Evolutionary conservation across 2,329 filamentous ascomycete species (phyloP), one percentile per base, ranked within the genome.

Genomic region (Onygena corvina): DNA sequence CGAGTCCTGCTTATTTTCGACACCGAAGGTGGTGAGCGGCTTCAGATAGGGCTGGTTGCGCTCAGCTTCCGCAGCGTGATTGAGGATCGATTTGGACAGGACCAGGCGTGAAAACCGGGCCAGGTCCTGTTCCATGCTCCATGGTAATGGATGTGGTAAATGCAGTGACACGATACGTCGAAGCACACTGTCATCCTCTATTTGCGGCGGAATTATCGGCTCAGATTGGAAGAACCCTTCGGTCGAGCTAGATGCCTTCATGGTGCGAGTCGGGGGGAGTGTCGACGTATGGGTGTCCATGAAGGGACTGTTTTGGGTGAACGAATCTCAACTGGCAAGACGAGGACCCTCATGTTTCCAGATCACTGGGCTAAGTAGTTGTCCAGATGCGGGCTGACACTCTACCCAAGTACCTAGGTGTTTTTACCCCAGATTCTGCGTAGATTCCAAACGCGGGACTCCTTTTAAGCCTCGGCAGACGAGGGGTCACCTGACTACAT

Each of bases 201-300:
- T 56, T 35, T 55, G 54, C 2, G 57, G 52, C 21, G 48, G 51
- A 27, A 59, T 51, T 7, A 33, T 35, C 7, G 58, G 58, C 25
- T 51, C 44, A 44, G 35, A 20, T 51, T 60, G 58, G 50, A 60
- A 60, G 50, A 60, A 60, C 40, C 58, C 58, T 34, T 52, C 50
- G 16, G 55, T 58, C 35, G 57, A 48, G 34, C 57, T 59, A 16
- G 56, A 57, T n/a, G 58, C 49, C 47, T 59, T 54, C 56, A 59
- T 59, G 25, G 11, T 30, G 14, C 27, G n/a, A 21, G 9, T n/a
- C n/a, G n/a, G n/a, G n/a, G n/a, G n/a, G n/a, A n/a, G n/a, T n/a
- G n/a, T n/a, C n/a, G n/a, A n/a, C n/a, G n/a, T n/a, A n/a, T n/a
- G n/a, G n/a, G n/a, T n/a, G n/a, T n/a, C n/a, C n/a, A n/a, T n/a